Conservation (phyloP, 2,329 filamentous ascomycete genomes). For the Sporothrix humicola region DNA sequence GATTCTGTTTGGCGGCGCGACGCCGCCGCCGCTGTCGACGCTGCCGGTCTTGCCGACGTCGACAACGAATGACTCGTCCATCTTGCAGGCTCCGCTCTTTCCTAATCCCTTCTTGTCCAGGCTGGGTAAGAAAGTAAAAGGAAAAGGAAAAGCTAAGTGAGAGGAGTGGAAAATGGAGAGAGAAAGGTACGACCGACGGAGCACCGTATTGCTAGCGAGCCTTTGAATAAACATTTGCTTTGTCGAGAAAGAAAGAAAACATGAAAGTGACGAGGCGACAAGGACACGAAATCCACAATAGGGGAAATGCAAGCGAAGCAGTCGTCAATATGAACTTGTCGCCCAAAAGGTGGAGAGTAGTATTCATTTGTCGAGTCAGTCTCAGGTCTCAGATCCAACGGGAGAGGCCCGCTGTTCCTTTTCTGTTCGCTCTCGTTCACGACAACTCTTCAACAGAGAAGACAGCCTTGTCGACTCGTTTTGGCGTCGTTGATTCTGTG, state of each 20-base stretch:
- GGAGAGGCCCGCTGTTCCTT: not conserved
- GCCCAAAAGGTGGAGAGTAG: not conserved
- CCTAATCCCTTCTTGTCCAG: too few relatives aligned
- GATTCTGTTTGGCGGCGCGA: not conserved
- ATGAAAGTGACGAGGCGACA: not conserved
- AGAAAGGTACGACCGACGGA: too few relatives aligned
- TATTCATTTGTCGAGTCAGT: conserved; percentile 2
- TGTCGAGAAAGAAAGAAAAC: too few relatives aligned
- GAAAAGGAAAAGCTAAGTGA: too few relatives aligned
- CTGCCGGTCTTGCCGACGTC: too few relatives aligned
- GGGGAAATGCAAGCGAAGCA: not conserved
- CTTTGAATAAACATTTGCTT: too few relatives aligned
- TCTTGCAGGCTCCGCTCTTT: too few relatives aligned
- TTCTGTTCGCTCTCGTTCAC: not conserved
- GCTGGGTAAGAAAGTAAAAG: too few relatives aligned
- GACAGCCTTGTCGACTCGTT: not conserved
- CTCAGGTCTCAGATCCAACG: not conserved
- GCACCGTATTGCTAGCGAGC: too few relatives aligned
- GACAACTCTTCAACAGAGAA: not conserved
- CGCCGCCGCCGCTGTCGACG: not conserved
- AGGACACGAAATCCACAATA: not conserved
- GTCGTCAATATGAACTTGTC: not conserved
- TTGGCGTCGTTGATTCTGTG: not conserved
- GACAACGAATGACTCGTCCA: too few relatives aligned
- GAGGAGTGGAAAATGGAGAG: too few relatives aligned